Evolutionary conservation across 2,329 filamentous ascomycete genomes (phyloP), one percentile per base, ranked within the genome.

Genomic region (Penicillium sp.): DNA sequence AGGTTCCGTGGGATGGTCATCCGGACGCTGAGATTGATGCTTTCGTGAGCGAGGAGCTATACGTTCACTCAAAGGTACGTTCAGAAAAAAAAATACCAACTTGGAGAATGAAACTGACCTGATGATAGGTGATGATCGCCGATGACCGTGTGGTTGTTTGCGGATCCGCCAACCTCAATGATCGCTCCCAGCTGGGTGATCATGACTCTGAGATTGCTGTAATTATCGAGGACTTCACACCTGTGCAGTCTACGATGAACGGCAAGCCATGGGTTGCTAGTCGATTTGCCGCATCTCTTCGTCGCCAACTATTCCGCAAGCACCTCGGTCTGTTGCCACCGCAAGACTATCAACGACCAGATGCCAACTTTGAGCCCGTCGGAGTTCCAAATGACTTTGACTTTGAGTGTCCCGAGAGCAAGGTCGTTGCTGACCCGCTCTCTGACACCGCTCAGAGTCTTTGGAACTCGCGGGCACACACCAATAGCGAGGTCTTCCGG

Each of bases 181-280:
- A 97, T 70, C 88, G 93, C 51, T 86, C 90, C 47, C 92, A 96
- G 73, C 77, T 94, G 5, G 93, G 93, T 13, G 85, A 88, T 63
- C 93, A 96, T 72, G 93, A 97, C 73, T 94, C 89, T 46, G 93
- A 97, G 71, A 83, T 97, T 38, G 89, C 90, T 38, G 89, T 97
- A 51, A 86, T 97, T 43, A 90, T 97, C 82, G 88, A 95, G 67
- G 93, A 97, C 70, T 88, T 84, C 0, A 86, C 86, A 8, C 81
- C 77, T 5, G 76, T 97, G 2, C 79, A 84, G 7, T 91, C 85
- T 5, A 84, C 74, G 22, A 96, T 97, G 91, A 82, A 89, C 61
- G 92, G 92, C 2, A 72, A 89, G 65, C 83, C 86, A 1, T 96
- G 85, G 74, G 82, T 87, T 61, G 92, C 89, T 0, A 88, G 89